Conservation (phyloP, 345 rosid genomes). For the Ceriops decandra region DNA sequence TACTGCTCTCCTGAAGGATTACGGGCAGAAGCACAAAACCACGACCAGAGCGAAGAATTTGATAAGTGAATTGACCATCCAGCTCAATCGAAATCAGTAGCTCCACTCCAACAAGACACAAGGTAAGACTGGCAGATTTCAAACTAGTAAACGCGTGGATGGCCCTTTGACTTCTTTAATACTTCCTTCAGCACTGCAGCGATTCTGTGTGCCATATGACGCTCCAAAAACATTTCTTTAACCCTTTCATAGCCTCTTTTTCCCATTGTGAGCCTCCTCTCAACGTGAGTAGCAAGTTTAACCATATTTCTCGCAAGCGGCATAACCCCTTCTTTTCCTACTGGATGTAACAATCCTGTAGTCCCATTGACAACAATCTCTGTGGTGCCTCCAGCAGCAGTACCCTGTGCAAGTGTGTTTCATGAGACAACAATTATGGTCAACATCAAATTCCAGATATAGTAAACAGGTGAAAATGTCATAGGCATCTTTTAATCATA, state of each 20-base stretch:
- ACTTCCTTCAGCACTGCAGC: conserved; percentile 63
- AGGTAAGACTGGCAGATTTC: background rate
- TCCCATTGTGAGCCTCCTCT: conserved; percentile 71
- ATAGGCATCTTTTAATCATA: background rate
- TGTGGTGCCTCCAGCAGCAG: conserved; percentile 89
- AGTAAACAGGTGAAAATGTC: background rate
- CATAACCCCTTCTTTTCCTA: conserved; percentile 64
- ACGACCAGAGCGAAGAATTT: background rate
- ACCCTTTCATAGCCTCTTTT: conserved; percentile 69
- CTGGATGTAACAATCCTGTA: conserved; percentile 69
- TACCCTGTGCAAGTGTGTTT: conserved; percentile 42
- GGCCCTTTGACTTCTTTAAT: conserved; percentile 37
- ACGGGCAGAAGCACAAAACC: background rate
- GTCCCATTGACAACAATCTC: conserved; percentile 76
- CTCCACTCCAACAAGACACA: background rate
- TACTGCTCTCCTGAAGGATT: conserved; percentile 19
- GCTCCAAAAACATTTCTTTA: conserved; percentile 71
- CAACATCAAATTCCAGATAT: background rate
- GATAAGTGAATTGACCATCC: too few relatives aligned
- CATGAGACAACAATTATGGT: background rate
- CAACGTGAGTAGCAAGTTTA: conserved; percentile 53
- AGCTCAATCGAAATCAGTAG: background rate
- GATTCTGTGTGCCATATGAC: conserved; percentile 75
- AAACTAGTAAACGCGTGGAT: background rate
- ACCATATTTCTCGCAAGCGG: conserved; percentile 72